Evolutionary conservation across 768 basidiomycete species (phyloP), one percentile per base, ranked within the genome.

Genomic region (Mycena crocata): DNA sequence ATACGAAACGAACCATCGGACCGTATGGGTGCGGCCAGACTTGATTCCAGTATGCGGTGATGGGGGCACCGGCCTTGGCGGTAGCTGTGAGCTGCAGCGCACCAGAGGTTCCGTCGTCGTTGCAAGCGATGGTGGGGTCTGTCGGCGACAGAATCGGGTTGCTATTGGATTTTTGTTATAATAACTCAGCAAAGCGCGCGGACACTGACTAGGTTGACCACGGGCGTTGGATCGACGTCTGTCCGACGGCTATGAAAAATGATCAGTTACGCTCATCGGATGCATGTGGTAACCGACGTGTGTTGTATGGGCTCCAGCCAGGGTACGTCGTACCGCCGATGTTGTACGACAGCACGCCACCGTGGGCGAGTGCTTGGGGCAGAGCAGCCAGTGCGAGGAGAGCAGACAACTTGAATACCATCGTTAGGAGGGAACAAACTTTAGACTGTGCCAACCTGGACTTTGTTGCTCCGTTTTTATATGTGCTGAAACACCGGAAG

Each of bases 41-140:
- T 35, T 78, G 72, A 70, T 85, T 84, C 83, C 83, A 85, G 71
- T 83, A 84, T 0, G 82, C 82, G 6, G 78, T 81, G 59, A 85
- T 77, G 5, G 78, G 62, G 0, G 80, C 79, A 5, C 84, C 84
- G 59, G 84, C 84, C n/a, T 75, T 72, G 31, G 83, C 80, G 15
- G 75, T 76, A 0, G 81, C 83, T 9, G 84, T 84, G 34, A 83
- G 73, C 64, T 85, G 84, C 35, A 77, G 71, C 24, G 81, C 75
- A n/a, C 78, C 75, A 4, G 82, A 76, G 8, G 74, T 75, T 12
- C 84, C 83, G 44, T 85, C 80, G 57, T 85, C 80, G 61, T 85
- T 85, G 72, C 84, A 85, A 5, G 82, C 79, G n/a, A 85, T 65
- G 2, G 77, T 81, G 2, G 83, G 64, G 39, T 73, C 78, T 6